These are phyloP conservation scores for Trichoderma atrobrunneum DNA, from an alignment of 2,329 filamentous ascomycete species.

Conservation along the genomic window DNA sequence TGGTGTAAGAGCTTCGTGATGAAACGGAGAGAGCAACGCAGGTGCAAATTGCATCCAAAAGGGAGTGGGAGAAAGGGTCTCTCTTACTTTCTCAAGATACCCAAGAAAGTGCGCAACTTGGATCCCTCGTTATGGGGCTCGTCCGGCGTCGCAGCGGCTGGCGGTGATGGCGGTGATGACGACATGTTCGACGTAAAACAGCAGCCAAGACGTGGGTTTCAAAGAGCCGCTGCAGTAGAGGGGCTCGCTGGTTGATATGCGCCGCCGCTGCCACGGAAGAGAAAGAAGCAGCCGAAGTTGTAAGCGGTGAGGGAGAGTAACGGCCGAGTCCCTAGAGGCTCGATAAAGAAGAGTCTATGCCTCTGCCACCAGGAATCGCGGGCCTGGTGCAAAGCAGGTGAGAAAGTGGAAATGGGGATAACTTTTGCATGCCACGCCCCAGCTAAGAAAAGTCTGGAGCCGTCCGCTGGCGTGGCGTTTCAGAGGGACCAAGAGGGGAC, in stretches of 20 bases:
- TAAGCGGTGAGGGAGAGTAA: background rate
- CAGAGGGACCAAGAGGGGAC: background rate
- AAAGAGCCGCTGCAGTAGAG: background rate
- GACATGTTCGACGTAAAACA: slow-evolving; percentile 32
- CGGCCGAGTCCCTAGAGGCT: background rate
- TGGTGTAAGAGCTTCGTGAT: background rate
- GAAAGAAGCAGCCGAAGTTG: background rate
- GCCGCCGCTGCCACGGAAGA: background rate
- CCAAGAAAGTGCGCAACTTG: slow-evolving; percentile 84
- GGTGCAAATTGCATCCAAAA: background rate
- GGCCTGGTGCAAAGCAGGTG: slow-evolving; percentile 6
- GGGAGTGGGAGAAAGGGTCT: background rate
- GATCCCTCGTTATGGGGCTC: slow-evolving; percentile 70
- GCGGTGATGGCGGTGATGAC: slow-evolving; percentile 35
- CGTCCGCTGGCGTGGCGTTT: slow-evolving; percentile 6
- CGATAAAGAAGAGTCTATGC: background rate
- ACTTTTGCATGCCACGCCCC: background rate
- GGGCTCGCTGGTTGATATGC: background rate
- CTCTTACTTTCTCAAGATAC: slow-evolving; percentile 81
- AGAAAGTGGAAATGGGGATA: background rate
- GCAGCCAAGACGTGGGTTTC: background rate
- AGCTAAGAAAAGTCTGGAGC: slow-evolving; percentile 4
- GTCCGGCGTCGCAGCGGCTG: slow-evolving; percentile 37
- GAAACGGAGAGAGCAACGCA: background rate
- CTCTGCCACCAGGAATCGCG: slow-evolving; percentile 3